phyloP scores from a whole-genome alignment of 2,329 filamentous ascomycete species.

The Pseudocercospora fijiensis region DNA sequence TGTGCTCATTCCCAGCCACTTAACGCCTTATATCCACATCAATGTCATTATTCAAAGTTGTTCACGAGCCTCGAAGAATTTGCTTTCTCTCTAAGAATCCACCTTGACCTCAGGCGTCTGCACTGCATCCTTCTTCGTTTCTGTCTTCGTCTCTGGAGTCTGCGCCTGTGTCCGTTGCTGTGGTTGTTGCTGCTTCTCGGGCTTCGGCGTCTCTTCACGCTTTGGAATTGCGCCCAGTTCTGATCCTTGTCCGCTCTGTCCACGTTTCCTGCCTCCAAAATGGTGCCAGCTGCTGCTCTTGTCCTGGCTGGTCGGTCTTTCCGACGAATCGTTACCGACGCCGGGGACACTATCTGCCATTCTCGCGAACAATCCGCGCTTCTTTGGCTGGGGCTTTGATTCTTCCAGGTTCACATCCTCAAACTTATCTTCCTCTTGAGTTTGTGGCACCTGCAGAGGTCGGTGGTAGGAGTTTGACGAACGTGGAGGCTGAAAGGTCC shows the following conservation, averaged over 20 bases:
- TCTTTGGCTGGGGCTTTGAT: conserved; percentile 63
- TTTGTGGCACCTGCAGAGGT: conserved; percentile 36
- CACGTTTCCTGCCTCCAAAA: conserved; percentile 69
- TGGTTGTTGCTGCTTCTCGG: conserved; percentile 24
- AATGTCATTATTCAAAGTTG: conserved; percentile 8
- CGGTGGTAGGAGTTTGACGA: conserved; percentile 35
- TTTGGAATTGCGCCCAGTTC: conserved; percentile 65
- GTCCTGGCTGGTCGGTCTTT: conserved; percentile 26
- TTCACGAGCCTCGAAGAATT: conserved; percentile 28
- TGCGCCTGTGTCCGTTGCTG: conserved; percentile 13
- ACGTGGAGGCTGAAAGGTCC: conserved; percentile 49
- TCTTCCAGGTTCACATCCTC: conserved; percentile 91
- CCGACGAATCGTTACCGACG: conserved; percentile 34
- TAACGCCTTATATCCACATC: conserved; percentile 5
- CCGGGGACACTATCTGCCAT: conserved; percentile 61
- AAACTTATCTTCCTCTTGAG: conserved; percentile 58
- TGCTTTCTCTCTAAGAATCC: conserved; percentile 31
- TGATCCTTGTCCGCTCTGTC: conserved; percentile 66
- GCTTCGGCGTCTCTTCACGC: conserved; percentile 31
- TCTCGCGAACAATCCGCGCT: conserved; percentile 75
- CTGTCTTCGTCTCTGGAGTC: conserved; percentile 24
- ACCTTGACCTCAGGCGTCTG: conserved; percentile 25
- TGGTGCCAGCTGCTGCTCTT: conserved; percentile 48
- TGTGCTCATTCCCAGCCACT: conserved; percentile 4
- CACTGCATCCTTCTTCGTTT: conserved; percentile 16